Evolutionary conservation across 1,284 basidiomycete genomes (phyloP).

Genomic region (Cystobasidium slooffiae): DNA sequence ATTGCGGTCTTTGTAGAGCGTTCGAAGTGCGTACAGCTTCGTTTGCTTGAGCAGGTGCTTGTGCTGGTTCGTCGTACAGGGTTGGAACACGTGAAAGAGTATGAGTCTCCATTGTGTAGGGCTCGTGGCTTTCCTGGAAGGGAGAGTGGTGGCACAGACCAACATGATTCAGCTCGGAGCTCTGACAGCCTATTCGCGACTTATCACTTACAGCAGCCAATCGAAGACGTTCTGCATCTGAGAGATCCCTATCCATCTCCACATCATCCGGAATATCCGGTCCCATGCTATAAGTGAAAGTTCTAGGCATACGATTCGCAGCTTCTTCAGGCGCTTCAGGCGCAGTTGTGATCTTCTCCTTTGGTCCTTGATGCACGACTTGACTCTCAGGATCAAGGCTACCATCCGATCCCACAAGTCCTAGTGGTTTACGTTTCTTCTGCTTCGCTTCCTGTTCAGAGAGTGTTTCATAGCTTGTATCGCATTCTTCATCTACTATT

Average conservation of each 20-base stretch:
- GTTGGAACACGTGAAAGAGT: not conserved
- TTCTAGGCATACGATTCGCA: not conserved
- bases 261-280: conserved; percentile 1
- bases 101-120: conserved; percentile 19
- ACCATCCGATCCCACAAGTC: not conserved
- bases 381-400: conserved; percentile 17
- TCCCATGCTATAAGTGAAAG: conserved; percentile 7
- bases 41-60: not conserved
- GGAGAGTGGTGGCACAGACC: too few species aligned
- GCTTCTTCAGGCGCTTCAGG: not conserved
- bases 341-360: not conserved
- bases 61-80: not conserved
- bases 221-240: not conserved
- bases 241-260: not conserved
- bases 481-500: conserved; percentile 35
- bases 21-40: not conserved
- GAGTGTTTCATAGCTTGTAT: conserved; percentile 35
- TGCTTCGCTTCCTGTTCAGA: conserved; percentile 3
- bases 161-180: not conserved
- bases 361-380: not conserved
- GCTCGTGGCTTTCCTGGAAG: not conserved
- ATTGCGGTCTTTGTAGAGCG: not conserved
- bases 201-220: conserved; percentile 1
- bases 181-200: not conserved
- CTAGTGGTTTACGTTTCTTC: conserved; percentile 13